Evolutionary conservation across 148 eudicot genomes (phyloP).

Genomic region (Rhododendron simsii): DNA sequence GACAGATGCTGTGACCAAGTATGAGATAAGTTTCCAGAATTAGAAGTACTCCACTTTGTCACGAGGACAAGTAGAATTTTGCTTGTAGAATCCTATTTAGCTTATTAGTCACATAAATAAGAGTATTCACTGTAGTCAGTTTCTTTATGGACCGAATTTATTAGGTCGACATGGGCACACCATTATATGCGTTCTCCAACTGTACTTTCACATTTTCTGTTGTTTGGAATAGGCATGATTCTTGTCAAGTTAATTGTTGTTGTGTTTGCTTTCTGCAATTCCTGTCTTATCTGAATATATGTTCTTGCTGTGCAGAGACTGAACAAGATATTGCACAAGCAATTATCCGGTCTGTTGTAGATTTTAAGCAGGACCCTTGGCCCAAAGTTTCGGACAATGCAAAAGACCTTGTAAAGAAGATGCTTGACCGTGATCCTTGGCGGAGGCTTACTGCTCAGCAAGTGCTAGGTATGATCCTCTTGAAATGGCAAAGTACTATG

Average conservation of each 20-base stretch:
- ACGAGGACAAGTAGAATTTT: background rate
- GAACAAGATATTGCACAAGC: conserved; percentile 65
- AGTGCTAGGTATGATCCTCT: conserved; percentile 35
- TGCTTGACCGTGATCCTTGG: conserved; percentile 54
- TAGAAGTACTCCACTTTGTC: background rate
- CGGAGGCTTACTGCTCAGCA: conserved; percentile 45
- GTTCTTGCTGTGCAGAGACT: conserved; percentile 46
- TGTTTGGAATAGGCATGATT: no score
- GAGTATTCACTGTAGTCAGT: background rate
- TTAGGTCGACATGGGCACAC: background rate
- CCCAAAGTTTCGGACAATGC: conserved; percentile 57
- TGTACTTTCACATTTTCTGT: background rate
- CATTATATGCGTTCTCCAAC: no score
- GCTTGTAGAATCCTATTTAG: background rate
- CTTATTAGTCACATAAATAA: background rate
- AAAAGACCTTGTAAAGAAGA: conserved; percentile 53
- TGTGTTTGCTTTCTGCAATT: background rate
- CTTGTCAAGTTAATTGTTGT: background rate
- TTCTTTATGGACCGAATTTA: background rate
- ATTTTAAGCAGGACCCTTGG: conserved; percentile 60
- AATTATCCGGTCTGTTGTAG: conserved; percentile 44
- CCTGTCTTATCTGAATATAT: background rate
- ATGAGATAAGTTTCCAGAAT: background rate
- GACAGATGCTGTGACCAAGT: background rate
- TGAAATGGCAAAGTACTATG: background rate